A percentile compares a stretch with the other conserved stretches of the same genome.
phyloP scores from a whole-genome alignment of 1,284 basidiomycete genomes.

The Cryptococcus sp. region DNA sequence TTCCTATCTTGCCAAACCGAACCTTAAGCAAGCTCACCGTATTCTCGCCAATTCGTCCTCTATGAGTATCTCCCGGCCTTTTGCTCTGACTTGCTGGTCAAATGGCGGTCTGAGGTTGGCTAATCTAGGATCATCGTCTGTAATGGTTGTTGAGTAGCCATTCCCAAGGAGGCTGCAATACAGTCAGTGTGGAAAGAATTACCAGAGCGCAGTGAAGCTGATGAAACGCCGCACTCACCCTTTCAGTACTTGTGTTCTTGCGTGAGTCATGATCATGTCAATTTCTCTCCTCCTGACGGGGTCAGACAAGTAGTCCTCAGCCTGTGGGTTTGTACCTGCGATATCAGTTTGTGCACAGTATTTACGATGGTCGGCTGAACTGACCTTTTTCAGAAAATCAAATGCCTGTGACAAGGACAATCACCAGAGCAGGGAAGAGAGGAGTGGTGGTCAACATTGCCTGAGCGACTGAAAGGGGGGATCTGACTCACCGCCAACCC shows the following conservation, averaged over 20 bases:
- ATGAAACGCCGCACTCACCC: conserved; percentile 29
- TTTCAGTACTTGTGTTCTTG: conserved; percentile 47
- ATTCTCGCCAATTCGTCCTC: conserved; percentile 59
- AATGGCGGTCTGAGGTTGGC: conserved; percentile 51
- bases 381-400: conserved; percentile 60
- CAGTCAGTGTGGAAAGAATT: neutral
- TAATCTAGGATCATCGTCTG: conserved; percentile 53
- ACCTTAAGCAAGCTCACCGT: conserved; percentile 41
- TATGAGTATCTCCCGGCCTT: conserved; percentile 59
- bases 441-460: too few species aligned
- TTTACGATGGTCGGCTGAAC: conserved; percentile 4
- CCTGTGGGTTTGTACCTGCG: conserved; percentile 29
- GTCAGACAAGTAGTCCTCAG: conserved; percentile 49
- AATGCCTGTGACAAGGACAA: conserved; percentile 53
- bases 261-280: conserved; percentile 52
- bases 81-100: conserved; percentile 54
- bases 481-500: conserved; percentile 52
- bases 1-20: neutral
- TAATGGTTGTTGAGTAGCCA: conserved; percentile 47
- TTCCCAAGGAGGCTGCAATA: conserved; percentile 34
- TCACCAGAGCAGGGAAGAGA: too few species aligned
- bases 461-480: too few species aligned
- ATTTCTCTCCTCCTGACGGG: conserved; percentile 44
- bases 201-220: neutral
- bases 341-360: conserved; percentile 18